Conservation (phyloP, 371 early-diverging fungal genomes). For the Zychaea mexicana region DNA sequence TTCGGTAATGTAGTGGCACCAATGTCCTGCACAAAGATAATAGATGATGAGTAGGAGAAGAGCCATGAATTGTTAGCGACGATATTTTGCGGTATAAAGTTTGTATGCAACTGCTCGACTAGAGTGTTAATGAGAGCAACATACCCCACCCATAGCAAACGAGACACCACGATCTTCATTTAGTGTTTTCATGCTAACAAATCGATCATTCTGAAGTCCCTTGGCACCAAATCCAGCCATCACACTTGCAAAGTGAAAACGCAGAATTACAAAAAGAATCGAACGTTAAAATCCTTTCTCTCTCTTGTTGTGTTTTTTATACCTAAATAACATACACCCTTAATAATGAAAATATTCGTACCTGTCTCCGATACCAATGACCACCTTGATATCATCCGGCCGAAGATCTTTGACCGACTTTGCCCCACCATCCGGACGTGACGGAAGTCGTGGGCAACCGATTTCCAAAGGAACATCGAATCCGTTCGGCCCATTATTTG, state of each 20-base stretch:
- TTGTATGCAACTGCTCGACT: not conserved
- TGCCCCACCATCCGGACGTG: slow-evolving; percentile 22
- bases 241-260: slow-evolving; percentile 43
- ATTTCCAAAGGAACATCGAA: not conserved
- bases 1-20: slow-evolving; percentile 46
- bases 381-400: slow-evolving; percentile 64
- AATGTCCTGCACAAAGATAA: slow-evolving; percentile 27
- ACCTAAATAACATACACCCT: slow-evolving; percentile 63
- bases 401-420: slow-evolving; percentile 43
- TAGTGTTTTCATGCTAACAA: slow-evolving; percentile 30
- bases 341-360: slow-evolving; percentile 24
- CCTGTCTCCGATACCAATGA: slow-evolving; percentile 70
- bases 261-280: too few species aligned
- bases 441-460: slow-evolving; percentile 36
- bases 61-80: too few species aligned
- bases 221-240: slow-evolving; percentile 68
- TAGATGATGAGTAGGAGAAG: too few species aligned
- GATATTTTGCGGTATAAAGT: too few species aligned
- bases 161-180: slow-evolving; percentile 51
- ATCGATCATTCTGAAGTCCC: slow-evolving; percentile 30
- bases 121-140: too few species aligned
- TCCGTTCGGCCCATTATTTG: not conserved
- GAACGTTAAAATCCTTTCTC: too few species aligned
- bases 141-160: slow-evolving; percentile 57
- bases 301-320: not conserved